A percentile compares a stretch with the other conserved stretches of the same genome.
Conservation (phyloP, 1,284 basidiomycete species). For the Omphalotus olearius region DNA sequence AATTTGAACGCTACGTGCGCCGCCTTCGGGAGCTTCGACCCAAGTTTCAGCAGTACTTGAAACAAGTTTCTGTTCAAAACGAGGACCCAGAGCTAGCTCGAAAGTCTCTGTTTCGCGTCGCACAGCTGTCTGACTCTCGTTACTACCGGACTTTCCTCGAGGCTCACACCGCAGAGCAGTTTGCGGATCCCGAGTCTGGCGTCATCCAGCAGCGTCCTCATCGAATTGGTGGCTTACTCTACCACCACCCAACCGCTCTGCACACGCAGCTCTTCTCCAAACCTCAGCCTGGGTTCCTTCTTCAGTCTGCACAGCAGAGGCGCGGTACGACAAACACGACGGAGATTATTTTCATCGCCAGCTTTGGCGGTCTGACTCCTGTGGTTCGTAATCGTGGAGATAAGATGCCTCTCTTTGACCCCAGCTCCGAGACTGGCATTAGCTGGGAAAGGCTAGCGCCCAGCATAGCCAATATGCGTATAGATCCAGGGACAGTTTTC, state of each 20-base stretch:
- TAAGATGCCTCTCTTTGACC: conserved; percentile 21
- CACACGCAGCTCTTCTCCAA: conserved; percentile 48
- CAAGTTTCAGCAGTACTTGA: conserved; percentile 46
- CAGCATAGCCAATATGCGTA: conserved; percentile 18
- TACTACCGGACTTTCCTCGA: conserved; percentile 33
- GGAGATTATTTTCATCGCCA: conserved; percentile 25
- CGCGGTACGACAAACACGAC: background rate
- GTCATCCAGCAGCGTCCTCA: conserved; percentile 65
- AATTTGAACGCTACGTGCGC: conserved; percentile 57
- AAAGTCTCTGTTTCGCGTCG: conserved; percentile 24
- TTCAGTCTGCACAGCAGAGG: conserved; percentile 26
- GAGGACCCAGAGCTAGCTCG: conserved; percentile 1
- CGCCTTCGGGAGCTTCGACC: conserved; percentile 53
- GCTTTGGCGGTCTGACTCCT: conserved; percentile 35
- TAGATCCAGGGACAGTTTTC: conserved; percentile 21
- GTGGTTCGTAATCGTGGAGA: conserved; percentile 15
- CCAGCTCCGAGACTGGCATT: conserved; percentile 23
- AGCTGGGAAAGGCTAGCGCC: conserved; percentile 7
- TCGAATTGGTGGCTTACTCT: conserved; percentile 55
- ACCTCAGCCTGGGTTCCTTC: conserved; percentile 54
- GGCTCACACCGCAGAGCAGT: conserved; percentile 27
- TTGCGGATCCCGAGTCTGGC: conserved; percentile 18
- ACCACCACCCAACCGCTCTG: conserved; percentile 46
- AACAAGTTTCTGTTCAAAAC: conserved; percentile 22
- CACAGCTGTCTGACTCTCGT: conserved; percentile 22